Evolutionary conservation across 2,329 filamentous ascomycete species (phyloP).

Genomic region (Lecanoromycetidae sp.): DNA sequence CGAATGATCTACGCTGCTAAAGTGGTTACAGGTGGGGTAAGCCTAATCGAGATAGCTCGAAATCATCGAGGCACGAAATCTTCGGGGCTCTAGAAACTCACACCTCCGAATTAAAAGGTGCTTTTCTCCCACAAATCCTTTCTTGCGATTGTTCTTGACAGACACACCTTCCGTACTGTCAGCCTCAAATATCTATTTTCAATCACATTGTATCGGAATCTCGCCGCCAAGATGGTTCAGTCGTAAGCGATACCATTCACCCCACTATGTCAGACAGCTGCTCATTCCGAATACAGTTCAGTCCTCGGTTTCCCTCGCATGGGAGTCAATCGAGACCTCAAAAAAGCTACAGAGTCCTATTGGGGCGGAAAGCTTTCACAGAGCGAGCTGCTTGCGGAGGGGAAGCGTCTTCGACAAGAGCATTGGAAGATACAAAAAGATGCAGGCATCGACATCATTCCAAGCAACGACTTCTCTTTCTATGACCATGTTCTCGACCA

Average conservation of each 20-base stretch:
- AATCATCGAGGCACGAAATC: background rate
- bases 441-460: constrained; percentile 92
- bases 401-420: constrained; percentile 87
- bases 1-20: background rate
- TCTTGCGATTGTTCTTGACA: background rate
- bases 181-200: background rate
- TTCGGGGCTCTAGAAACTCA: background rate
- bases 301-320: constrained; percentile 98
- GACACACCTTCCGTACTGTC: background rate
- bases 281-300: constrained; percentile 34
- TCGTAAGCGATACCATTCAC: constrained; percentile 34
- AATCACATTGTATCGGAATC: constrained; percentile 1
- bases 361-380: constrained; percentile 93
- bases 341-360: constrained; percentile 98
- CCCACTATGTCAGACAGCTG: background rate
- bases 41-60: background rate
- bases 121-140: background rate
- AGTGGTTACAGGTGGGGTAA: too few species aligned
- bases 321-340: constrained; percentile 96
- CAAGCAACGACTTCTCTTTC: constrained; percentile 98
- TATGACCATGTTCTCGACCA: constrained; percentile 97
- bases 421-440: constrained; percentile 99
- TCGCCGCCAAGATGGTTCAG: constrained; percentile 44
- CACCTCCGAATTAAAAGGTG: background rate
- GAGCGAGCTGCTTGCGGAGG: constrained; percentile 81